Percentiles rank a stretch among this genome's conserved stretches.
Conservation (phyloP, 2,329 filamentous ascomycete species). For the Cadophora sp. region DNA sequence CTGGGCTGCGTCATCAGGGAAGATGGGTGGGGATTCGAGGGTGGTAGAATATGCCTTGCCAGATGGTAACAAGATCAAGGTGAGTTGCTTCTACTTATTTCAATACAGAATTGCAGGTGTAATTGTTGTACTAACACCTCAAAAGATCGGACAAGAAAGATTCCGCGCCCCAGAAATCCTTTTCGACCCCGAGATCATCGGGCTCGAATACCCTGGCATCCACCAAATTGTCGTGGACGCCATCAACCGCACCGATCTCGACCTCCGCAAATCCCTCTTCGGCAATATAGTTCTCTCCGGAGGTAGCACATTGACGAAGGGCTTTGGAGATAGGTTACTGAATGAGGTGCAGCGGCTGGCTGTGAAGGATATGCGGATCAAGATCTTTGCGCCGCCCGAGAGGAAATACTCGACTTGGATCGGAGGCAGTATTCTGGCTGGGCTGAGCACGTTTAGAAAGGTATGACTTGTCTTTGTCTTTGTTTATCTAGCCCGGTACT, state of each 20-base stretch:
- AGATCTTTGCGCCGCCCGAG: constrained; percentile 97
- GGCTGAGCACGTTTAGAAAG: constrained; percentile 98
- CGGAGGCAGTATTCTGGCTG: constrained; percentile 94
- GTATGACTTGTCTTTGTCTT: constrained; percentile 55
- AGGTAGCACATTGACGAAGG: constrained; percentile 94
- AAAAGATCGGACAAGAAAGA: constrained; percentile 85
- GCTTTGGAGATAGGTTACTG: constrained; percentile 91
- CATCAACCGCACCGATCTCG: constrained; percentile 93
- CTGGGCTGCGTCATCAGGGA: constrained; percentile 73
- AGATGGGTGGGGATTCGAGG: constrained; percentile 74
- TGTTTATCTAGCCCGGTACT: constrained; percentile 9
- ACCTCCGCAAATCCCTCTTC: constrained; percentile 91
- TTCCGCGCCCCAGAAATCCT: constrained; percentile 97
- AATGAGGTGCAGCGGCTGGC: constrained; percentile 92
- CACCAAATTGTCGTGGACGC: constrained; percentile 98
- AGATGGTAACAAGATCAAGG: constrained; percentile 93
- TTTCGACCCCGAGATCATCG: constrained; percentile 96
- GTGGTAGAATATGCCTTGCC: constrained; percentile 87
- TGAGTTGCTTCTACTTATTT: constrained; percentile 46
- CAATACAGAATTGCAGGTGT: background rate
- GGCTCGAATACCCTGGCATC: constrained; percentile 93
- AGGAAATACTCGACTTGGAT: constrained; percentile 99
- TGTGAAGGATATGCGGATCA: constrained; percentile 99
- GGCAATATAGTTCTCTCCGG: constrained; percentile 97
- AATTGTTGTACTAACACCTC: constrained; percentile 28